phyloP scores from a whole-genome alignment of 2,329 filamentous ascomycete genomes.

The Ascochyta pisi region DNA sequence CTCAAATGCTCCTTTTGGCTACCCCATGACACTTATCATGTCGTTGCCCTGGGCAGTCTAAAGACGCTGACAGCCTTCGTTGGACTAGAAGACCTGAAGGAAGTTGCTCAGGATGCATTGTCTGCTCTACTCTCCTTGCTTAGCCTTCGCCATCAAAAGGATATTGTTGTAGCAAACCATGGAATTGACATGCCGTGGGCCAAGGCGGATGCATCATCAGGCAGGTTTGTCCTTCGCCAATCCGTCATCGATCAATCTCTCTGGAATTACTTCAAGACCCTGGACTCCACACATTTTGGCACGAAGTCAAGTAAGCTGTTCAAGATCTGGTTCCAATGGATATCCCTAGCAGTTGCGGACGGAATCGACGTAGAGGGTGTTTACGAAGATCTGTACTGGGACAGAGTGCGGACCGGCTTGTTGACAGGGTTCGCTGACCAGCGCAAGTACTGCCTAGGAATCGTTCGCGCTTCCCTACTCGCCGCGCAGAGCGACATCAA shows the following conservation, averaged over 20 bases:
- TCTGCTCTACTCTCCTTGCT: constrained; percentile 37
- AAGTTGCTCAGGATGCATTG: constrained; percentile 32
- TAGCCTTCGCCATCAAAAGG: constrained; percentile 2
- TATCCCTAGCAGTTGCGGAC: constrained; percentile 27
- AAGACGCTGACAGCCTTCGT: constrained; percentile 29
- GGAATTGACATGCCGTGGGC: constrained; percentile 7
- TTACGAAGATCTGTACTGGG: constrained; percentile 50
- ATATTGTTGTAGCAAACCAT: constrained; percentile 13
- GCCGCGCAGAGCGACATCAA: constrained; percentile 36
- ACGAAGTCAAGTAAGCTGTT: constrained; percentile 34
- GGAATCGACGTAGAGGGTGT: constrained; percentile 32
- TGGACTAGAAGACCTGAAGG: constrained; percentile 29
- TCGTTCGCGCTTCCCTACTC: constrained; percentile 51
- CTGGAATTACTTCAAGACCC: constrained; percentile 29
- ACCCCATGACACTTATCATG: constrained; percentile 25
- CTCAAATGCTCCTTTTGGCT: constrained; percentile 45
- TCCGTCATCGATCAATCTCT: constrained; percentile 31
- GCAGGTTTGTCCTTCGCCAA: constrained; percentile 5
- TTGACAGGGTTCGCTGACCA: constrained; percentile 54
- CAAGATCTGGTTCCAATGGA: constrained; percentile 49
- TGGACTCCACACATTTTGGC: constrained; percentile 28
- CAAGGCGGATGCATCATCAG: not conserved
- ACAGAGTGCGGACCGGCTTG: constrained; percentile 47
- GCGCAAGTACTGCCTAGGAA: constrained; percentile 55
- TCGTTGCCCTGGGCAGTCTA: constrained; percentile 25